Evolutionary conservation across 345 rosid genomes (phyloP).

Genomic region (Arabidopsis suecica): DNA sequence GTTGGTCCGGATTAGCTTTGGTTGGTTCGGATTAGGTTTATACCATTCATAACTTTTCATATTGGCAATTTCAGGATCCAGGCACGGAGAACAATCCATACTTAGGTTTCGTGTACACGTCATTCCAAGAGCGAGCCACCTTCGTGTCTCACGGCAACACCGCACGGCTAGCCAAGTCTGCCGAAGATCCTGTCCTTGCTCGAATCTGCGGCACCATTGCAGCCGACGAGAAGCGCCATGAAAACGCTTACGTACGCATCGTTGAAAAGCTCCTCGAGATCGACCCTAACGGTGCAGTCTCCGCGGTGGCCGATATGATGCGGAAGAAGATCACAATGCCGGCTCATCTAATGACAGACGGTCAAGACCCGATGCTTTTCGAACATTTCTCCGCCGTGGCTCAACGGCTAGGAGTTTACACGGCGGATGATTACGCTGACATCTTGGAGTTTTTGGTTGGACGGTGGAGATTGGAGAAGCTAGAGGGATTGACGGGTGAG

Average conservation of each 20-base stretch:
- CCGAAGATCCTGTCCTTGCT: slow-evolving; percentile 65
- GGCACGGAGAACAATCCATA: slow-evolving; percentile 79
- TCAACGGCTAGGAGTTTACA: slow-evolving; percentile 70
- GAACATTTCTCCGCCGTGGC: slow-evolving; percentile 71
- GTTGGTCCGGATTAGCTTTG: neutral
- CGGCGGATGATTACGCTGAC: slow-evolving; percentile 70
- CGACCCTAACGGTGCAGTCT: slow-evolving; percentile 58
- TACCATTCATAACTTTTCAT: neutral
- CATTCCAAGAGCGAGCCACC: slow-evolving; percentile 88
- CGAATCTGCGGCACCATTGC: slow-evolving; percentile 78
- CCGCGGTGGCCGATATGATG: slow-evolving; percentile 68
- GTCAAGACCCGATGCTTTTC: slow-evolving; percentile 59
- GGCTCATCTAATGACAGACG: slow-evolving; percentile 72
- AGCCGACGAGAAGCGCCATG: slow-evolving; percentile 77
- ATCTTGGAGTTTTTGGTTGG: slow-evolving; percentile 63
- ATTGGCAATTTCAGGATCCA: slow-evolving; percentile 53
- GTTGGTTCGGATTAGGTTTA: neutral
- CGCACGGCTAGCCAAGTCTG: slow-evolving; percentile 62
- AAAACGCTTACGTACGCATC: slow-evolving; percentile 60
- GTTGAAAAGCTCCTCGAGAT: slow-evolving; percentile 69
- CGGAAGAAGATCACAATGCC: slow-evolving; percentile 72
- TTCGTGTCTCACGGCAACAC: slow-evolving; percentile 85
- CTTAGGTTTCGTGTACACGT: slow-evolving; percentile 83
- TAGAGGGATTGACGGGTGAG: slow-evolving; percentile 62
- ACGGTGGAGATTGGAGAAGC: slow-evolving; percentile 70